Conservation (phyloP, 306 rosid species). For the Delonix regia region DNA sequence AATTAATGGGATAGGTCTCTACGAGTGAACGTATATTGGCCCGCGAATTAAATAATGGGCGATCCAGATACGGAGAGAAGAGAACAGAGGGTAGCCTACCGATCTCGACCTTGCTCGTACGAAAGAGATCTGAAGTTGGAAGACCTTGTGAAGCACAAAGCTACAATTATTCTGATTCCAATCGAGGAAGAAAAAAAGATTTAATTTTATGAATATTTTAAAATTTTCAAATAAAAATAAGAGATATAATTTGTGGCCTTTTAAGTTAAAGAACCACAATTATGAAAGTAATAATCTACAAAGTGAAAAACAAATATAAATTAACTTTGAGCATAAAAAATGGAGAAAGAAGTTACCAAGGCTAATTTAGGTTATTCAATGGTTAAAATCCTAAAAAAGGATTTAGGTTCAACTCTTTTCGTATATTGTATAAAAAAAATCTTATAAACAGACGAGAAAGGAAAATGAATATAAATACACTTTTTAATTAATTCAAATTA, state of each 20-base stretch:
- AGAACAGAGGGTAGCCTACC: neutral
- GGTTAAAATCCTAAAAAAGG: too few relatives aligned
- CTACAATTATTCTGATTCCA: neutral
- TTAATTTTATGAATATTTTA: neutral
- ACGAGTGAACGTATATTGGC: neutral
- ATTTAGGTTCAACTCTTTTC: too few relatives aligned
- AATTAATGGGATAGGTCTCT: neutral
- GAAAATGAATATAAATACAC: too few relatives aligned
- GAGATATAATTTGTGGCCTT: neutral
- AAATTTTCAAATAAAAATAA: too few relatives aligned
- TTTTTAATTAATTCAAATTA: too few relatives aligned
- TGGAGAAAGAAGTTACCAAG: too few relatives aligned
- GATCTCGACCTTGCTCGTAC: neutral
- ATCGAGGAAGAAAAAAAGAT: neutral
- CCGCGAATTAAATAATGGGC: neutral
- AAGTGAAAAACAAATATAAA: neutral
- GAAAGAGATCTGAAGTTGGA: neutral
- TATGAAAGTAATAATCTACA: neutral
- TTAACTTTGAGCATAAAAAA: too few relatives aligned
- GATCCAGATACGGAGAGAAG: neutral
- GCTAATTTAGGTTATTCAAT: too few relatives aligned
- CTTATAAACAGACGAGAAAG: too few relatives aligned
- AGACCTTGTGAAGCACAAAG: neutral
- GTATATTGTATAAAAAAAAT: too few relatives aligned
- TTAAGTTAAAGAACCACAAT: neutral